Evolutionary conservation across 2,329 filamentous ascomycete genomes (phyloP), one percentile per base, ranked within the genome.

Genomic region (Fusarium denticulatum): DNA sequence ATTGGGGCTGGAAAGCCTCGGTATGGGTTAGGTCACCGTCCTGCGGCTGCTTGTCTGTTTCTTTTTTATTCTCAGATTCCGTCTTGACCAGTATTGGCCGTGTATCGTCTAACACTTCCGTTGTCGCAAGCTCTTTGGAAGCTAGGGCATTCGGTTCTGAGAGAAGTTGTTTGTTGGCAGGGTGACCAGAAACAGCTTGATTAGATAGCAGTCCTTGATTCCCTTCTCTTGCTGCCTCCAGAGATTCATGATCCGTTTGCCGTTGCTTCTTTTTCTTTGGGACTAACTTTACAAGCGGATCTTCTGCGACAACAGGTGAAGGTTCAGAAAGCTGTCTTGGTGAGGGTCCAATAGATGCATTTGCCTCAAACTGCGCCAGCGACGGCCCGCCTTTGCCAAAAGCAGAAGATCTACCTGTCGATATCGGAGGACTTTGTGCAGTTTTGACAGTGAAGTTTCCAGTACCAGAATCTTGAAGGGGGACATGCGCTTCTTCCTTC

Each of bases 251-350:
- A 28, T 67, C 64, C 42, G 24, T n/a, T 24, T 50, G 55, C 39
- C 76, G 79, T 24, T 70, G 64, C 46, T 80, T 82, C 65, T 81
- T 81, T 57, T 74, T 77, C 46, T 80, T 81, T 60, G 76, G 79
- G 30, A 69, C 66, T 40, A 47, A 52, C 34, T 64, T 69, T 39
- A 22, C 56, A n/a, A 18, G 16, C 24, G 63, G 42, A 34, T n/a
- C 34, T 49, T 70, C 63, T 24, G 39, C 30, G 43, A 32, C 14
- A 49, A 49, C 32, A 28, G 32, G 28, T 24, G 36, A 43, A 24
- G 40, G 45, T 32, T 49, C 40, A 24, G 26, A n/a, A 32, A 45
- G 16, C 34, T 52, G 62, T 34, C 10, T 22, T 37, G 37, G n/a
- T 16, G 45, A 50, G 22, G 30, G 20, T 16, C 39, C 40, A 32